Conservation (phyloP, 768 basidiomycete species). For the Leccinum rimulosum region DNA sequence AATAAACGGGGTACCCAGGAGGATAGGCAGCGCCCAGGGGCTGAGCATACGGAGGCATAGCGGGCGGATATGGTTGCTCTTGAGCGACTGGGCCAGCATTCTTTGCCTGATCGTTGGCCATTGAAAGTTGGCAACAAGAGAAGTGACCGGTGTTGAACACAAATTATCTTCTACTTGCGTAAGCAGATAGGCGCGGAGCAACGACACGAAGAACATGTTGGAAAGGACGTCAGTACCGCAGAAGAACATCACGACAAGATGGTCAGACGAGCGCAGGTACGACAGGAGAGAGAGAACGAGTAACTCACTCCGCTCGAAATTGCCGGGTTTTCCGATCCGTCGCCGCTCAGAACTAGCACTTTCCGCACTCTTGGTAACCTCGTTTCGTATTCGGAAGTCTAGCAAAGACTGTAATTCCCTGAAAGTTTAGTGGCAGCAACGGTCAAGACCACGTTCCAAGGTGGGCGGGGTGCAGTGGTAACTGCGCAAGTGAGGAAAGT, state of each 20-base stretch:
- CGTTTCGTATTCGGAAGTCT: constrained; percentile 10
- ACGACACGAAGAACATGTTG: constrained; percentile 20
- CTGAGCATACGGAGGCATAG: constrained; percentile 29
- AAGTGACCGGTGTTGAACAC: constrained; percentile 23
- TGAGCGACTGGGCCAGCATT: constrained; percentile 36
- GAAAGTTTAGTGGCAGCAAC: constrained; percentile 9
- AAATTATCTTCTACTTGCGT: constrained; percentile 30
- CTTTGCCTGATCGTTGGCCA: constrained; percentile 34
- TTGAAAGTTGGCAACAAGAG: constrained; percentile 23
- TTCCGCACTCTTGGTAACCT: constrained; percentile 11
- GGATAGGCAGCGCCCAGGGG: constrained; percentile 29
- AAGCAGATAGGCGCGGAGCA: constrained; percentile 31
- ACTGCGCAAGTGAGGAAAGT: constrained; percentile 25
- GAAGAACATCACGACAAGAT: constrained; percentile 3
- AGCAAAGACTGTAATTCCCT: constrained; percentile 6
- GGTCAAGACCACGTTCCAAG: constrained; percentile 8
- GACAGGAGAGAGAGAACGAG: constrained; percentile 1
- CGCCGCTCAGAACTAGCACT: constrained; percentile 35
- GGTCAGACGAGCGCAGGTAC: constrained; percentile 2
- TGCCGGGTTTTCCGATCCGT: constrained; percentile 35
- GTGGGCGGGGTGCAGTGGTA: constrained; percentile 25
- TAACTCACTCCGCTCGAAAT: constrained; percentile 38
- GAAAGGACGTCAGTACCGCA: constrained; percentile 7
- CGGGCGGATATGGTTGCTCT: constrained; percentile 31
- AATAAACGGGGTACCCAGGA: constrained; percentile 34